These are phyloP conservation scores for Trichoderma koningii DNA, from an alignment of 2,329 filamentous ascomycete species.

Conservation along the genomic window DNA sequence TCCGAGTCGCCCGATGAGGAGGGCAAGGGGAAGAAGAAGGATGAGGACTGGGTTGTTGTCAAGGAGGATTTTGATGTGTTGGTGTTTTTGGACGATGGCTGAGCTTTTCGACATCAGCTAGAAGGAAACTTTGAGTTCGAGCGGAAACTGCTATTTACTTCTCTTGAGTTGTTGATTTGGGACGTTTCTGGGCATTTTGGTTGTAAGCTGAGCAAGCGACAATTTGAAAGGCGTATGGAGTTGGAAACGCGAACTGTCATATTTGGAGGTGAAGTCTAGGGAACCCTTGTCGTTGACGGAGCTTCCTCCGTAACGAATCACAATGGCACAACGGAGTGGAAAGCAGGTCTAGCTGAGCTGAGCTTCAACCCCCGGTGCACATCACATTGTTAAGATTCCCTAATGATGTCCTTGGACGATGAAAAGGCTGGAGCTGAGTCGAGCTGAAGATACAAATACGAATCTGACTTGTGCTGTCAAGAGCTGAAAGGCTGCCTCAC, in stretches of 20 bases:
- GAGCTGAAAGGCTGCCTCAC: not conserved
- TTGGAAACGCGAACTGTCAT: too few species aligned
- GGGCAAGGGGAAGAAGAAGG: not conserved
- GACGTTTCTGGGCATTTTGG: not conserved
- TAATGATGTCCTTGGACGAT: not conserved
- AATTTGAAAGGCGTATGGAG: too few species aligned
- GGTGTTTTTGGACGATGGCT: slow-evolving; percentile 6
- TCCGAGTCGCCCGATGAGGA: too few species aligned
- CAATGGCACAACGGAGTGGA: not conserved
- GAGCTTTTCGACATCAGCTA: not conserved
- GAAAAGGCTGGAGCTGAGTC: not conserved
- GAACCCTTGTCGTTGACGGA: not conserved
- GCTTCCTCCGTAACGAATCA: not conserved
- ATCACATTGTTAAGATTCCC: not conserved
- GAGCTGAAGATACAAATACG: not conserved
- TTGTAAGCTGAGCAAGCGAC: too few species aligned
- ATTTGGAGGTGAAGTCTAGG: not conserved
- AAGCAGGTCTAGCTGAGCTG: not conserved
- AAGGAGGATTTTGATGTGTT: not conserved
- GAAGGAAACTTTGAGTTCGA: not conserved
- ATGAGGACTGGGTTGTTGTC: slow-evolving; percentile 17
- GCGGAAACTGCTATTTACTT: not conserved
- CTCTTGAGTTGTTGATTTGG: not conserved
- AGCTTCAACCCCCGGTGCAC: not conserved
- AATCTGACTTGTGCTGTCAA: not conserved